Percentiles rank a stretch among this genome's conserved stretches.
Conservation (phyloP, 768 basidiomycete species). For the Mrakia frigida region DNA sequence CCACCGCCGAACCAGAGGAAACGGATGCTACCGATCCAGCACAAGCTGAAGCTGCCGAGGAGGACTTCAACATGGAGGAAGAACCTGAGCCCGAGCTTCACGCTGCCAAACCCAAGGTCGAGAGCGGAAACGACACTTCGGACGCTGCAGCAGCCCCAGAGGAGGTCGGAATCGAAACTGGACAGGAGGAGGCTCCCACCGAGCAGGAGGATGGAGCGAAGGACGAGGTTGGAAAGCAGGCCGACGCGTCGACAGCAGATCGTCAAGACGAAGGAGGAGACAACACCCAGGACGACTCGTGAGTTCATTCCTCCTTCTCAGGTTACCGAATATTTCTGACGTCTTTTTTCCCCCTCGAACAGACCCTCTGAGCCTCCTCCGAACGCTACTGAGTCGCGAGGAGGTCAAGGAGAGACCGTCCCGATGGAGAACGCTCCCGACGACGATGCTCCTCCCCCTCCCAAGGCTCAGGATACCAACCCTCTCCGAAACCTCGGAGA, state of each 20-base stretch:
- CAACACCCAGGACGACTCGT: constrained; percentile 31
- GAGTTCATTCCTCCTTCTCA: background rate
- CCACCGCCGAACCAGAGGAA: constrained; percentile 32
- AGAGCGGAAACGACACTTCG: constrained; percentile 35
- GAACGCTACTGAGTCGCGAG: constrained; percentile 28
- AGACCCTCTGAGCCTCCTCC: constrained; percentile 28
- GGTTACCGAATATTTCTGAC: background rate
- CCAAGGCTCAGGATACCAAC: constrained; percentile 29
- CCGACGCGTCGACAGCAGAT: constrained; percentile 23
- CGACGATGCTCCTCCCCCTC: constrained; percentile 14
- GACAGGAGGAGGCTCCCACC: constrained; percentile 30
- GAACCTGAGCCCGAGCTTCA: constrained; percentile 36
- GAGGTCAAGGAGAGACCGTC: constrained; percentile 30
- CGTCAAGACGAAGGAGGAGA: constrained; percentile 29
- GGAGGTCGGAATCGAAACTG: constrained; percentile 35
- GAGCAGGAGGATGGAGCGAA: constrained; percentile 32
- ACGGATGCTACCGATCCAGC: constrained; percentile 39
- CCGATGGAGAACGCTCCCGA: constrained; percentile 24
- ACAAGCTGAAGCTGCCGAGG: constrained; percentile 42
- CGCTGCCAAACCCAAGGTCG: constrained; percentile 30
- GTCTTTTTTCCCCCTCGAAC: background rate
- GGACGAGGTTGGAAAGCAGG: constrained; percentile 32
- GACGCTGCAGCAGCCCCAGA: constrained; percentile 28
- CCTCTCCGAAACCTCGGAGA: constrained; percentile 69
- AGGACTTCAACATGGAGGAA: constrained; percentile 47